Base-by-base conservation (phyloP, 371 early-diverging fungal genomes). In the Syncephalis plumigaleata region DNA sequence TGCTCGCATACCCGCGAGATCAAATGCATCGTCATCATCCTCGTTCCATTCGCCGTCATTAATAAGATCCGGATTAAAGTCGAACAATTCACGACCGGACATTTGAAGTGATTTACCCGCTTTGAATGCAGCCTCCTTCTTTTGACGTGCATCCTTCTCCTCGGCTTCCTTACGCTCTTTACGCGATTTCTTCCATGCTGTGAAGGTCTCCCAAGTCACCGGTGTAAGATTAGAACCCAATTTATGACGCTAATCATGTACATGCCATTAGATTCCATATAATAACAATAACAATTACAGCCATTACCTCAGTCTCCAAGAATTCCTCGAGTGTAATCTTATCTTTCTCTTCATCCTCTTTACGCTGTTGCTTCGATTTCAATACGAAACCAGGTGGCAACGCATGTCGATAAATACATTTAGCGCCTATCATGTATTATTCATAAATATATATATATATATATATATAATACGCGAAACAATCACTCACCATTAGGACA, bases 21-120 rank as follows among this genome's bases (percentile, higher is more conserved):
- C 79, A 49, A 77, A 67, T 21, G 67, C 70, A 56, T 79, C 77
- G 7, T 4, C 31, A 36, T 63, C 71, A 43, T 59, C 74, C 31
- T 73, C 85, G 37, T 84, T 89, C 39, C 87, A 87, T 42, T 84
- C 86, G 27, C 59, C 64, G n/a, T 68, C 76, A 27, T 70, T 64
- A 53, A 79, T 81, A 66, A 81, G 66, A 7, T 91, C 82, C 36
- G 98, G 97, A 62, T 94, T 94, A 69, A 89, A 93, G 55, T 91
- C 88, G 66, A 99, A 98, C 61, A 95, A 64, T 65, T 99, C 98
- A 54, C 85, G 79, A 50, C 99, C 99, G 48, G 89, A 89, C 81
- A 94, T 87, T 46, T 88, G 87, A 39, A 79, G 67, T 51, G 83
- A 73, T 71, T 83, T 80, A 55, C 95, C 97, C 11, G 91, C 85